Evolutionary conservation across 2,329 filamentous ascomycete species (phyloP).

Genomic region (Stagonosporopsis chrysanthemi): DNA sequence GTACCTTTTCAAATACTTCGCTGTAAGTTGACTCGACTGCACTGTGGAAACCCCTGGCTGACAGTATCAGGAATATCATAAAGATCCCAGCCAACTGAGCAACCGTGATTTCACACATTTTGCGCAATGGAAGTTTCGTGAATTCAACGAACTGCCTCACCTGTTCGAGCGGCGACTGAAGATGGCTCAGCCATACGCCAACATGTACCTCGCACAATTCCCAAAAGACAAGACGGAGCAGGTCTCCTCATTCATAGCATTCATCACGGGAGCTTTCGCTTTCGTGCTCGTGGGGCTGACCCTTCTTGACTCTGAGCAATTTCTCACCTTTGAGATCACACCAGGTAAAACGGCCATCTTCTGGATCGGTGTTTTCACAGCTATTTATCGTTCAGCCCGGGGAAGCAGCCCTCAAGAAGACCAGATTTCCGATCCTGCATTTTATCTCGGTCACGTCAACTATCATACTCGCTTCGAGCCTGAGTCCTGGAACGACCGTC

Average conservation of each 20-base stretch:
- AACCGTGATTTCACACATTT: conserved; percentile 90
- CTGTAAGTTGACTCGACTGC: conserved; percentile 61
- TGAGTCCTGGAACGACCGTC: conserved; percentile 82
- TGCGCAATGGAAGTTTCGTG: conserved; percentile 97
- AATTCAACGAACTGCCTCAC: conserved; percentile 96
- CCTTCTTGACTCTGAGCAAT: conserved; percentile 87
- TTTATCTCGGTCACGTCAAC: conserved; percentile 85
- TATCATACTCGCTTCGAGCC: conserved; percentile 93
- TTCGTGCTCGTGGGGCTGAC: conserved; percentile 85
- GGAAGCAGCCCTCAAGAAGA: conserved; percentile 84
- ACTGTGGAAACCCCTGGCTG: conserved; percentile 70
- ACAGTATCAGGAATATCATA: conserved; percentile 80
- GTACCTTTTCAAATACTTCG: conserved; percentile 95
- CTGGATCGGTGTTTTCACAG: conserved; percentile 83
- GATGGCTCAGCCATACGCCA: conserved; percentile 94
- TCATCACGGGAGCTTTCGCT: conserved; percentile 84
- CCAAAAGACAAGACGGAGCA: conserved; percentile 94
- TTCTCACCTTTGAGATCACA: conserved; percentile 91
- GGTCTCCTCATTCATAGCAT: conserved; percentile 81
- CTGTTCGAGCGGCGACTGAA: conserved; percentile 88
- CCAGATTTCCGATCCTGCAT: conserved; percentile 91
- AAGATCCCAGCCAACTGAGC: conserved; percentile 86
- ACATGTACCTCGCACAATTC: conserved; percentile 92
- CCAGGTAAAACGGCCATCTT: conserved; percentile 88
- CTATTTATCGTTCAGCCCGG: conserved; percentile 82